Evolutionary conservation across 2,329 filamentous ascomycete genomes (phyloP).

Genomic region (Trichoderma endophyticum): DNA sequence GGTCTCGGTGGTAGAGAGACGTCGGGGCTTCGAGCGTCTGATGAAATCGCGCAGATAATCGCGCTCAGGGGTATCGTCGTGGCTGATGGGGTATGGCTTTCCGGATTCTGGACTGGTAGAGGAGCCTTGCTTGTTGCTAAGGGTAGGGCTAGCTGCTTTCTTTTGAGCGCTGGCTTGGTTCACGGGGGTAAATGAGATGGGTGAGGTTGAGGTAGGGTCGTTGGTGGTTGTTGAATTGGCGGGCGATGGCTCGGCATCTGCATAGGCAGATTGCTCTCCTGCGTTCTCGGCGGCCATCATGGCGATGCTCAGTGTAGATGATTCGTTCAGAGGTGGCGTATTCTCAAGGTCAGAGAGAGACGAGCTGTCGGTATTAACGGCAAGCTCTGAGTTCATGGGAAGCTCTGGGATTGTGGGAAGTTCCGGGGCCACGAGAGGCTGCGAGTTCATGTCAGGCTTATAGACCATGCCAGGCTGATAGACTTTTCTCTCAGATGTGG

Average conservation of each 20-base stretch:
- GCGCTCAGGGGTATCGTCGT: conserved; percentile 35
- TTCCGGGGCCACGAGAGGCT: background rate
- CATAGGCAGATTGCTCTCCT: background rate
- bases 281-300: background rate
- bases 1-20: conserved; percentile 30
- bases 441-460: background rate
- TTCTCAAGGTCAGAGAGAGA: conserved; percentile 14
- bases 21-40: conserved; percentile 31
- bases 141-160: background rate
- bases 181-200: conserved; percentile 29
- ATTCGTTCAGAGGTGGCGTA: conserved; percentile 3
- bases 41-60: conserved; percentile 37
- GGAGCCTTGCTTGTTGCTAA: background rate
- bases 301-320: background rate
- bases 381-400: background rate
- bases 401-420: background rate
- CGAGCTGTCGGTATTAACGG: background rate
- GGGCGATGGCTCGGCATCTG: background rate
- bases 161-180: conserved; percentile 22
- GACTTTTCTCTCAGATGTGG: background rate
- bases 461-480: background rate
- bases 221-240: background rate
- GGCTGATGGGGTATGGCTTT: conserved; percentile 12
- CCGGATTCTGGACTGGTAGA: background rate
- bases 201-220: background rate